Evolutionary conservation across 129 eudicot species (phyloP), one percentile per base, ranked within the genome.

Genomic region (Scalesia atractyloides): DNA sequence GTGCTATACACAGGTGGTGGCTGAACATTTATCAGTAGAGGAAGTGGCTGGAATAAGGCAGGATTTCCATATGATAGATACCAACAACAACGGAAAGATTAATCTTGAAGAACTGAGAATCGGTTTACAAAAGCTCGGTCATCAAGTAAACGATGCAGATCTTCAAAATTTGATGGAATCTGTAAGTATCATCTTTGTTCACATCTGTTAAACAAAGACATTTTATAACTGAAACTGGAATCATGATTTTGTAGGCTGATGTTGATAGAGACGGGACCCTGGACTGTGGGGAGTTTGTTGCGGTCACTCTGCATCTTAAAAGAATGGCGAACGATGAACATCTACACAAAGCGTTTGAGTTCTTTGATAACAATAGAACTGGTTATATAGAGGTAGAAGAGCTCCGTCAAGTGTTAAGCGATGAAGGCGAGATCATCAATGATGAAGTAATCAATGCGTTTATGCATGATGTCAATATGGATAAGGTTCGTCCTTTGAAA

Each of bases 41-140:
- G 96, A 90, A 81, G 84, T 79, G 68, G 93, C 88, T 10, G 91
- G 91, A 67, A 81, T 90, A 19, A 87, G 82, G 86, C 93, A 85
- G 71, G 87, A 85, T 57, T 90, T 90, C 37, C 80, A 67, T 33
- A 83, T 52, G 91, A 87, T 90, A 87, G 97, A 90, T 66, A 81
- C 85, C 18, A 70, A 51, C 68, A 85, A 90, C 36, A 81, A 66
- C 79, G 92, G 88, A 82, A 90, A 85, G 73, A 67, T 90, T 37
- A 82, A 85, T 49, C 48, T 81, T 62, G 92, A 81, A 65, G 90
- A 90, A 70, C 86, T 90, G n/a, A 80, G 69, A 77, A 63, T 58
- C 54, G 96, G 96, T 57, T 82, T 90, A 74, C 85, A 75, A 3
- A 85, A 84, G 70, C 88, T 87, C 63, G 96, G 96, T 48, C 91